Base-by-base conservation (phyloP, 176 grass and related monocot species). In the Poa pratensis region DNA sequence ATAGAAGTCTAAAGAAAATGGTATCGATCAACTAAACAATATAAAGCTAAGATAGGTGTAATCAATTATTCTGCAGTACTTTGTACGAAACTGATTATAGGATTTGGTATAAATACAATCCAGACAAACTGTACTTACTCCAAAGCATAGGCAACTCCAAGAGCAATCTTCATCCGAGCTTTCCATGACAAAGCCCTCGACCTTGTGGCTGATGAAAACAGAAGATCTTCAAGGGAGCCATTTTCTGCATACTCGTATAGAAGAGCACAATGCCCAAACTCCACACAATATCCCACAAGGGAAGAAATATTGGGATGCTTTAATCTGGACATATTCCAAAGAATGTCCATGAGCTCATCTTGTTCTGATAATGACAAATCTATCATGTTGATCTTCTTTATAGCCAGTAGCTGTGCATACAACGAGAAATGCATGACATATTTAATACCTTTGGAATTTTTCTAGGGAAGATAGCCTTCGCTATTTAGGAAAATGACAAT, bases 331-430 rank as follows among this genome's bases (percentile, higher is more conserved):
- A 98, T 90, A 86, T 85, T 98, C 80, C 86, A 86, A 72, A 95
- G 88, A 84, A 93, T 82, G 77, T 98, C 95, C 74, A 90, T 86
- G 68, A 95, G 88, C 73, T 98, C 91, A 77, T 98, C 93, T 82
- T 92, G 87, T 87, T 98, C 89, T 59, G 92, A 88, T n/a, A 94
- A 86, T 46, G 93, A 90, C 69, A 92, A 71, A 75, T 93, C 85
- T 76, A 89, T 78, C 86, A 91, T 94, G 74, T 95, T 90, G 70
- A 98, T 94, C 72, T 91, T 98, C 84, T 95, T 98, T 43, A 98
- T 87, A 85, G 96, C 96, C 77, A 98, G 85, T 28, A 95, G 69
- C 93, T 95, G 79, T 45, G 51, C 43, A 75, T 64, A 85, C 39
- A 12, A 70, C 7, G 12, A 85, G 9, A 83, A 70, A 82, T 72